phyloP scores from a whole-genome alignment of 106 monocot genomes.

The Acorus gramineus region DNA sequence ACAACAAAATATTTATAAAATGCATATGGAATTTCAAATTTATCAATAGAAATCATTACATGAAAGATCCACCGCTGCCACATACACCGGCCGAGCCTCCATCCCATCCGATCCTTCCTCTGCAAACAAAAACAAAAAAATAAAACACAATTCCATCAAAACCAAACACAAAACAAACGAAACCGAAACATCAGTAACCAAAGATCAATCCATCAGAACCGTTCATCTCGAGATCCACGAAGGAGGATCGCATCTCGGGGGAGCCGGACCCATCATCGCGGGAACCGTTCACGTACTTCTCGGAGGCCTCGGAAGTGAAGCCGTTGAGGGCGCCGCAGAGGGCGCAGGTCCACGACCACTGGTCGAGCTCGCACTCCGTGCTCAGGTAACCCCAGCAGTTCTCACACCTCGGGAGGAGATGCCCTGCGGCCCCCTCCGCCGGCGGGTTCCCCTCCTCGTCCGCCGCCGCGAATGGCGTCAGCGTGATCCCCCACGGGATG shows the following conservation, averaged over 20 bases:
- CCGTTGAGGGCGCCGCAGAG: slow-evolving; percentile 81
- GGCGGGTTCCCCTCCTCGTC: slow-evolving; percentile 62
- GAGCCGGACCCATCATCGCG: slow-evolving; percentile 4
- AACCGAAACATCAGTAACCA: background rate
- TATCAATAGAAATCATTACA: slow-evolving; percentile 32
- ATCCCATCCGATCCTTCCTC: slow-evolving; percentile 35
- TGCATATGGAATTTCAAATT: too few relatives aligned
- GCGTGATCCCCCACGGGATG: slow-evolving; percentile 75
- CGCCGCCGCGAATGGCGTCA: slow-evolving; percentile 65
- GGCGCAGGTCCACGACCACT: slow-evolving; percentile 86
- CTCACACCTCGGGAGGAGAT: slow-evolving; percentile 88
- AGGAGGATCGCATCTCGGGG: slow-evolving; percentile 83
- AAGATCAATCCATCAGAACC: slow-evolving; percentile 8
- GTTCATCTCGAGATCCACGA: slow-evolving; percentile 82
- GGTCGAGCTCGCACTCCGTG: slow-evolving; percentile 82
- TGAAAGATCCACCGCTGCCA: slow-evolving; percentile 82
- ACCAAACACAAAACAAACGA: too few relatives aligned
- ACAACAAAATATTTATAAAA: too few relatives aligned
- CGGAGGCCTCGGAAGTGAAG: slow-evolving; percentile 36
- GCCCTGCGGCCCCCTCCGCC: slow-evolving; percentile 35
- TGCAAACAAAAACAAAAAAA: background rate
- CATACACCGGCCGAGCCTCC: slow-evolving; percentile 80
- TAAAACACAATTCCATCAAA: too few relatives aligned
- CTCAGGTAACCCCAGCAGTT: slow-evolving; percentile 94
- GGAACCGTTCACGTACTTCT: slow-evolving; percentile 30